A percentile compares a stretch with the other conserved stretches of the same genome.
Conservation (phyloP, 805 yeast genomes). For the Metschnikowia gelsemii region DNA sequence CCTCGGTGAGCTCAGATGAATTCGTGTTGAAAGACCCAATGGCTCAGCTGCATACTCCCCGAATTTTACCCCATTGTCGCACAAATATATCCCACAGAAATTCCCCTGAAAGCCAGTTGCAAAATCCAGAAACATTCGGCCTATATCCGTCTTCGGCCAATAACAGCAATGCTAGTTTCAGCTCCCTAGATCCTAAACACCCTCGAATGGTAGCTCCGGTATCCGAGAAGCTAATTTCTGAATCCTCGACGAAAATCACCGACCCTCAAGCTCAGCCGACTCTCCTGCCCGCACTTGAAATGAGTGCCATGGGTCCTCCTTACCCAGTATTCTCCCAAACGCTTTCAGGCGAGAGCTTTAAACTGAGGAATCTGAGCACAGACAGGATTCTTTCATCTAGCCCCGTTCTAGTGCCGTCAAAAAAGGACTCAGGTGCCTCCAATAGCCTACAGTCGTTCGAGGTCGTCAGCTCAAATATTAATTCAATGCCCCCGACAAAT, state of each 20-base stretch:
- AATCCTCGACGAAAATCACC: not conserved
- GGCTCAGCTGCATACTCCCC: not conserved
- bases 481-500: slow-evolving; percentile 35
- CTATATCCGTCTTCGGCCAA: slow-evolving; percentile 5
- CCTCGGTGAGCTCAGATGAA: slow-evolving; percentile 12
- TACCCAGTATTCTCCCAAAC: slow-evolving; percentile 1
- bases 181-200: slow-evolving; percentile 16
- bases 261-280: not conserved
- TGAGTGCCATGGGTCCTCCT: slow-evolving; percentile 12
- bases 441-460: slow-evolving; percentile 35
- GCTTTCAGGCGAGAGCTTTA: not conserved
- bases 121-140: not conserved
- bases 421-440: slow-evolving; percentile 3
- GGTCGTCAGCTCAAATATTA: slow-evolving; percentile 31
- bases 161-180: slow-evolving; percentile 14
- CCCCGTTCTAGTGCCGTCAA: slow-evolving; percentile 8
- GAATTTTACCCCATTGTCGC: not conserved
- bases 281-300: slow-evolving; percentile 8
- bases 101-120: not conserved
- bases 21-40: not conserved
- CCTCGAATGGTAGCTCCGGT: slow-evolving; percentile 1
- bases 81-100: not conserved
- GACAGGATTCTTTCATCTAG: not conserved
- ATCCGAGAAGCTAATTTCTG: slow-evolving; percentile 1
- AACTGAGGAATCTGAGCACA: not conserved